Conservation (phyloP, 2,329 filamentous ascomycete genomes). For the Colletotrichum sp. region DNA sequence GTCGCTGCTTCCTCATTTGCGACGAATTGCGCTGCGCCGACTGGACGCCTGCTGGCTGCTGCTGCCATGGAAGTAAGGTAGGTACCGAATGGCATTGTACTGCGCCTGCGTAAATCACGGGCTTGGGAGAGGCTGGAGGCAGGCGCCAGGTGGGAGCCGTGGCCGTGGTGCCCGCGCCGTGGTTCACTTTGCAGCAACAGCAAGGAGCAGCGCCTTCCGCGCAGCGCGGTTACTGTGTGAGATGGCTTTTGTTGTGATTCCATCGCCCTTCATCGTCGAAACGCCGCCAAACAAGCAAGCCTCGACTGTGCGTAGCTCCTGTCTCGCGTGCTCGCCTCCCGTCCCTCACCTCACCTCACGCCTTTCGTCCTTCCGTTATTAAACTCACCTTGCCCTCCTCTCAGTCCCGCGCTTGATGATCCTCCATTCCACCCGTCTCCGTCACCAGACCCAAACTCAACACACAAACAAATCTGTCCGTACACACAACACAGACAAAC, state of each 20-base stretch:
- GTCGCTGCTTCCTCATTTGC: slow-evolving; percentile 6
- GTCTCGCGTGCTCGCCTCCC: background rate
- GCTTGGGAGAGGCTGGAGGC: background rate
- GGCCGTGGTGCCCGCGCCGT: slow-evolving; percentile 8
- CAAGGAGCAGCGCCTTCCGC: background rate
- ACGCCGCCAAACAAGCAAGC: background rate
- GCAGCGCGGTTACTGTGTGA: slow-evolving; percentile 1
- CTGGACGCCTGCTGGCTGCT: background rate
- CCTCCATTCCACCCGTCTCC: background rate
- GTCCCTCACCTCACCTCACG: background rate
- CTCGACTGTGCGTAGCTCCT: background rate
- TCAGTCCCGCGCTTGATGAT: background rate
- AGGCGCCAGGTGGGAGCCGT: slow-evolving; percentile 4
- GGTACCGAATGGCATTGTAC: background rate
- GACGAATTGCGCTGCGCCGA: background rate
- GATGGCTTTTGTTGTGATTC: slow-evolving; percentile 8
- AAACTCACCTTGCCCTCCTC: background rate
- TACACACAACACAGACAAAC: background rate
- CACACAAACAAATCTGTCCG: background rate
- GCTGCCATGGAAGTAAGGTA: background rate
- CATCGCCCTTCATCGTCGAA: background rate
- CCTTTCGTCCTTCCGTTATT: background rate
- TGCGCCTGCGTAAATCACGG: background rate
- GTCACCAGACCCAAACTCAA: background rate
- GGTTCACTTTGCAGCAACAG: background rate